Base-by-base conservation (phyloP, 306 rosid genomes). In the Quercus parvula region DNA sequence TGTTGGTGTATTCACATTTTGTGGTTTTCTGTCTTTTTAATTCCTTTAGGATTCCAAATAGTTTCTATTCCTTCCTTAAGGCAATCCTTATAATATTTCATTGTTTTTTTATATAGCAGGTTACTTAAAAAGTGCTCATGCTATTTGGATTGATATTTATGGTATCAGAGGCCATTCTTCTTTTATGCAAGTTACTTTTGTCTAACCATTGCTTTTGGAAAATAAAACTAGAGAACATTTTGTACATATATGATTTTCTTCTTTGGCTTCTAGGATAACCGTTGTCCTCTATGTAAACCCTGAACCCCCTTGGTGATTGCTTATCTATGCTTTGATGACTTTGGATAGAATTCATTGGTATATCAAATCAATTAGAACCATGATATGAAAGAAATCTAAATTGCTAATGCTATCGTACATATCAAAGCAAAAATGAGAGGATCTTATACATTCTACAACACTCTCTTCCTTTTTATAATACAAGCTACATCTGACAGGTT, bases 401-500 rank as follows among this genome's bases (percentile, higher is more conserved):
- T 20, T 38, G 38, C 57, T 19, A 41, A 56, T 52, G 15, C 33
- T 35, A 61, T 31, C 25, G 20, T 33, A 22, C 51, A 18, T 41
- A 14, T 24, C 61, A 67, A 41, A 17, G 33, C 56, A 30, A 59
- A 11, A 66, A 35, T 61, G 70, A 33, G 27, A 78, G 25, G 31
- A 70, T 73, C 58, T 24, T 44, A 74, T 31, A 54, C 17, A 78
- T 83, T 52, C 38, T 44, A 41, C 78, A 75, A 62, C 6, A 52
- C 20, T 63, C 14, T 64, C 76, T 33, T 76, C 81, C 52, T 64
- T 11, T 71, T n/a, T 57, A 72, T 41, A 49, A 0, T 54, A 76
- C 87, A 81, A 51, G 52, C 75, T 77, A 67, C 71, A 61, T 15
- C 38, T n/a, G 80, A 59, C 80, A 49, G 28, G 51, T 74, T 44